phyloP scores from a whole-genome alignment of 2,329 filamentous ascomycete genomes.

The Zasmidium citrigriseum region DNA sequence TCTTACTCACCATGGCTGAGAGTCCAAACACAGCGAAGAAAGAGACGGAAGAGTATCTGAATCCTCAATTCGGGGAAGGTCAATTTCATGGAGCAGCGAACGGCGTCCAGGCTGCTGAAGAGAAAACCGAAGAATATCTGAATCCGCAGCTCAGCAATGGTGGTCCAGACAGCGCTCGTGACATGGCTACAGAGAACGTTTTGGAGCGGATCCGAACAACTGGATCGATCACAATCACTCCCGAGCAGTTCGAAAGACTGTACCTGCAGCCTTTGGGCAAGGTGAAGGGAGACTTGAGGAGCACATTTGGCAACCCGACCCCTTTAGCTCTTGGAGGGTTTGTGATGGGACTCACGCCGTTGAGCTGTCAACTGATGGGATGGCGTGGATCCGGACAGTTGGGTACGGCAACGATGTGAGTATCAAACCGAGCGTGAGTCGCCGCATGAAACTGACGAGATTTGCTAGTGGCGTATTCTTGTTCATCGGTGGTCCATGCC shows the following conservation, averaged over 20 bases:
- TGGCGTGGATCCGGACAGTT: constrained; percentile 19
- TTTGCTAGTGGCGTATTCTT: constrained; percentile 30
- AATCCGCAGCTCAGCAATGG: neutral
- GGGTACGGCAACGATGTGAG: constrained; percentile 22
- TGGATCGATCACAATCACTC: constrained; percentile 7
- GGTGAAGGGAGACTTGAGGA: constrained; percentile 21
- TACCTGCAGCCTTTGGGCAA: constrained; percentile 21
- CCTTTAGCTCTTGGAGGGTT: constrained; percentile 18
- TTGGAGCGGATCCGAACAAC: constrained; percentile 6
- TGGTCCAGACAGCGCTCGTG: constrained; percentile 4
- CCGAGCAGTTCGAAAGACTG: constrained; percentile 26
- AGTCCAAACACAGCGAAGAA: neutral
- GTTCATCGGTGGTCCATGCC: constrained; percentile 37
- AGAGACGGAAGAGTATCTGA: neutral
- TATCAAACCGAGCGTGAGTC: neutral
- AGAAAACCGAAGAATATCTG: neutral
- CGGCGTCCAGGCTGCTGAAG: neutral
- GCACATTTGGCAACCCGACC: constrained; percentile 26
- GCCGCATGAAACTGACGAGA: neutral
- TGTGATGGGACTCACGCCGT: constrained; percentile 16
- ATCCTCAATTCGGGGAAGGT: neutral
- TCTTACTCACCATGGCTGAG: neutral
- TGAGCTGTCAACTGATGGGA: constrained; percentile 20
- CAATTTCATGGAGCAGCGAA: neutral
- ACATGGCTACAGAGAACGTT: constrained; percentile 3